Evolutionary conservation across 148 eudicot species (phyloP).

Genomic region (Rhododendron ferrugineum): DNA sequence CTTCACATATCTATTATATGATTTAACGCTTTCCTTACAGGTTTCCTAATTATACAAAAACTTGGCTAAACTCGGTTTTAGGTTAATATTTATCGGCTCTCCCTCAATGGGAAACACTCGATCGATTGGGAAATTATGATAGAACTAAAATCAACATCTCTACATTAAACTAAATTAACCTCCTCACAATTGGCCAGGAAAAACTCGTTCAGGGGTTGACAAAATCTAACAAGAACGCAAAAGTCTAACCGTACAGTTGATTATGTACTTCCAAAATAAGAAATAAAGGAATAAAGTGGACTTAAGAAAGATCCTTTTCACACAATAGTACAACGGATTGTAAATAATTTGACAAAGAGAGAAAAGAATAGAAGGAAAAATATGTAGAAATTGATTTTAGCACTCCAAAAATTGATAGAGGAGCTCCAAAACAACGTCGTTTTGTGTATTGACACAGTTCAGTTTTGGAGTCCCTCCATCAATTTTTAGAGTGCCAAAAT

Average conservation of each 20-base stretch:
- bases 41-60: neutral
- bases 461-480: too few species aligned
- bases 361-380: too few species aligned
- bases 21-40: too few species aligned
- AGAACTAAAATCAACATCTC: neutral
- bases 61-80: neutral
- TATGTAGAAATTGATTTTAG: too few species aligned
- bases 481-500: too few species aligned
- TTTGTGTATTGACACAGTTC: too few species aligned
- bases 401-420: too few species aligned
- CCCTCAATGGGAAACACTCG: neutral
- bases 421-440: too few species aligned
- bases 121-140: neutral
- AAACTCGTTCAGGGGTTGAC: neutral
- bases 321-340: neutral
- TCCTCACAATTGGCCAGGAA: neutral
- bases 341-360: too few species aligned
- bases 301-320: neutral
- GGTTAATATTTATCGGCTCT: neutral
- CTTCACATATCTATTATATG: neutral
- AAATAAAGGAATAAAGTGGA: neutral
- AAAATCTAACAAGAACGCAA: neutral
- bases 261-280: neutral
- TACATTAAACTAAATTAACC: neutral
- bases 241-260: neutral